A percentile compares a stretch with the other conserved stretches of the same genome.
These are phyloP conservation scores for Boletus speciosus DNA, from an alignment of 768 basidiomycete genomes.

Conservation along the genomic window DNA sequence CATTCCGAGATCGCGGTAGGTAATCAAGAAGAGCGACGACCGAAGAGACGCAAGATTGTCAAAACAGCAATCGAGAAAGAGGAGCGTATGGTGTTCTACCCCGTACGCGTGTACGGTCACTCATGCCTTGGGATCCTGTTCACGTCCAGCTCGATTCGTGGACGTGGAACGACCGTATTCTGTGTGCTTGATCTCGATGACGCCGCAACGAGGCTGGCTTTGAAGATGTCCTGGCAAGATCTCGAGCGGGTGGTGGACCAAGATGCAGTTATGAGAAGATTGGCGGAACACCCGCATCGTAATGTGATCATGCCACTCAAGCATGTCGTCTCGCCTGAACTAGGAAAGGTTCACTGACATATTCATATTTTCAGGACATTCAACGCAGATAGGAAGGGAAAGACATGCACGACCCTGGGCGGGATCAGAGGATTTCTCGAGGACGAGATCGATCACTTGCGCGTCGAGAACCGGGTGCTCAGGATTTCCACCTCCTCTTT, in stretches of 20 bases:
- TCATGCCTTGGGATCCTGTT: constrained; percentile 4
- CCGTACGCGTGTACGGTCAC: constrained; percentile 1
- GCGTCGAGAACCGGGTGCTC: constrained; percentile 1
- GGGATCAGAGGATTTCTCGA: constrained; percentile 5
- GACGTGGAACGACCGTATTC: constrained; percentile 8
- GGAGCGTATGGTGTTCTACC: not conserved
- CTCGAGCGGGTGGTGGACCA: not conserved
- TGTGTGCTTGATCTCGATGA: not conserved
- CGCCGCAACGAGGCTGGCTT: not conserved
- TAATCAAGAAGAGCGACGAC: not conserved
- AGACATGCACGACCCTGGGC: not conserved
- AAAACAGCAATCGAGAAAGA: not conserved
- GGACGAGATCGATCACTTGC: not conserved
- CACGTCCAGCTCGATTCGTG: constrained; percentile 10
- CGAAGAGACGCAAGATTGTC: not conserved
- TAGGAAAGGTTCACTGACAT: not conserved
- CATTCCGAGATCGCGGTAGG: not conserved
- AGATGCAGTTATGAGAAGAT: not conserved
- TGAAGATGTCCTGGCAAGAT: constrained; percentile 15
- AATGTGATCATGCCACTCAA: not conserved
- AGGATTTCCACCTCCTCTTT: not conserved
- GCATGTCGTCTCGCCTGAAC: not conserved
- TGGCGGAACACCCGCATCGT: not conserved
- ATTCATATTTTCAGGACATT: not conserved
- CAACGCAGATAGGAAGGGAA: not conserved